phyloP scores from a whole-genome alignment of 768 basidiomycete genomes.

The Leccinellum luteum region DNA sequence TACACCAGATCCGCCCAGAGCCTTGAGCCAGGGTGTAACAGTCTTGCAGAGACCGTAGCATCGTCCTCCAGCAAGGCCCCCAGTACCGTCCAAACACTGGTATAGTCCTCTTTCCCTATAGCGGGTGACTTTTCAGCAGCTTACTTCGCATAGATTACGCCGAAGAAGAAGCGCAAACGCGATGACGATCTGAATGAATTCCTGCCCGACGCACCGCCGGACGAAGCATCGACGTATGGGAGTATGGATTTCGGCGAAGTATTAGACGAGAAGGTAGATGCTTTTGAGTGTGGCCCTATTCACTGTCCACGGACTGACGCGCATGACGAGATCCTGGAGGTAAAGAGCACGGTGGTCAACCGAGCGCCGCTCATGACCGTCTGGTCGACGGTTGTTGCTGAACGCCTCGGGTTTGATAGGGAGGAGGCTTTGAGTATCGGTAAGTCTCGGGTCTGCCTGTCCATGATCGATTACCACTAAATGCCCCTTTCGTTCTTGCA shows the following conservation, averaged over 20 bases:
- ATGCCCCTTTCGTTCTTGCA: constrained; percentile 27
- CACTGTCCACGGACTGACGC: constrained; percentile 4
- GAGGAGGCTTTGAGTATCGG: constrained; percentile 93
- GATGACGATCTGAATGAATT: constrained; percentile 52
- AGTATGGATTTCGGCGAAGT: constrained; percentile 72
- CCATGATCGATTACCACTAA: neutral
- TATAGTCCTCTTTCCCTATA: constrained; percentile 19
- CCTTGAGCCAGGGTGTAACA: constrained; percentile 13
- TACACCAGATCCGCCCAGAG: constrained; percentile 34
- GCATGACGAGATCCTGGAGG: constrained; percentile 48
- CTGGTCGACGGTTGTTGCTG: constrained; percentile 87
- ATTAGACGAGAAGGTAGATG: constrained; percentile 61
- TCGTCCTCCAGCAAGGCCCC: constrained; percentile 11
- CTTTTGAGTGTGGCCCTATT: neutral
- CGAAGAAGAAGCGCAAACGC: constrained; percentile 50
- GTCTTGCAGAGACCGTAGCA: neutral
- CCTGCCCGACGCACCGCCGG: constrained; percentile 48
- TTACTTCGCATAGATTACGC: constrained; percentile 36
- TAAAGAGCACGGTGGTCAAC: constrained; percentile 71
- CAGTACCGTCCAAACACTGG: constrained; percentile 30
- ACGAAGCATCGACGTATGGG: constrained; percentile 50
- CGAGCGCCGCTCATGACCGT: constrained; percentile 94
- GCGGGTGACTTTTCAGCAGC: neutral
- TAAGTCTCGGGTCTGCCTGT: constrained; percentile 29
- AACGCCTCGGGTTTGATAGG: constrained; percentile 79